A percentile compares a stretch with the other conserved stretches of the same genome.
phyloP scores from a whole-genome alignment of 306 rosid genomes.

The Hippophae rhamnoides region DNA sequence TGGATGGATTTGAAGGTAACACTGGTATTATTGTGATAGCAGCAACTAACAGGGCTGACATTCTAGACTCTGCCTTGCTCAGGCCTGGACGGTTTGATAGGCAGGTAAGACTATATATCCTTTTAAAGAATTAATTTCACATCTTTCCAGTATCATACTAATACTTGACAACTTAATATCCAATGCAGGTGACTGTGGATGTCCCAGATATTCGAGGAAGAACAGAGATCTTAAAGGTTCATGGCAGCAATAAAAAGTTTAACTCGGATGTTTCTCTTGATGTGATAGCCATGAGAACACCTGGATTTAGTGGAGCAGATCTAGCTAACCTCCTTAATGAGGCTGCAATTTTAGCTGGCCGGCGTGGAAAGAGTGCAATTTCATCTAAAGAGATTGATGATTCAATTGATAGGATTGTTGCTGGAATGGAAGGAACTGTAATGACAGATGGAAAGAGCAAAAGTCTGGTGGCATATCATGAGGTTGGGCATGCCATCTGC shows the following conservation, averaged over 20 bases:
- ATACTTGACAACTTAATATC: slow-evolving; percentile 5
- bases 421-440: slow-evolving; percentile 99
- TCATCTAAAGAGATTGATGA: slow-evolving; percentile 94
- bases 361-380: slow-evolving; percentile 80
- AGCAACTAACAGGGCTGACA: slow-evolving; percentile 98
- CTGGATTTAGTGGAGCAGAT: slow-evolving; percentile 98
- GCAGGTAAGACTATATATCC: slow-evolving; percentile 39
- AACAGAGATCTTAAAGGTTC: slow-evolving; percentile 94
- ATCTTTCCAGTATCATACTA: slow-evolving; percentile 5
- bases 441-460: slow-evolving; percentile 99
- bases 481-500: slow-evolving; percentile 96
- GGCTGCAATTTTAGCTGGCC: slow-evolving; percentile 93
- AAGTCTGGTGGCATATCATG: slow-evolving; percentile 92
- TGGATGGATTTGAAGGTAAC: slow-evolving; percentile 98
- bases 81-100: slow-evolving; percentile 96
- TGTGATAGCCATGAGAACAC: slow-evolving; percentile 92
- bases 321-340: slow-evolving; percentile 96
- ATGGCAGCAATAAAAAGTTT: slow-evolving; percentile 79
- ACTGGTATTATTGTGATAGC: slow-evolving; percentile 91
- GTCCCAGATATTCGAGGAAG: slow-evolving; percentile 93
- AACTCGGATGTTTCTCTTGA: slow-evolving; percentile 81
- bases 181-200: slow-evolving; percentile 75
- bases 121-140: slow-evolving; percentile 1
- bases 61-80: slow-evolving; percentile 88
- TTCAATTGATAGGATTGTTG: slow-evolving; percentile 94